These are phyloP conservation scores for Hygrocybe punicea DNA, from an alignment of 768 basidiomycete species.

Conservation along the genomic window DNA sequence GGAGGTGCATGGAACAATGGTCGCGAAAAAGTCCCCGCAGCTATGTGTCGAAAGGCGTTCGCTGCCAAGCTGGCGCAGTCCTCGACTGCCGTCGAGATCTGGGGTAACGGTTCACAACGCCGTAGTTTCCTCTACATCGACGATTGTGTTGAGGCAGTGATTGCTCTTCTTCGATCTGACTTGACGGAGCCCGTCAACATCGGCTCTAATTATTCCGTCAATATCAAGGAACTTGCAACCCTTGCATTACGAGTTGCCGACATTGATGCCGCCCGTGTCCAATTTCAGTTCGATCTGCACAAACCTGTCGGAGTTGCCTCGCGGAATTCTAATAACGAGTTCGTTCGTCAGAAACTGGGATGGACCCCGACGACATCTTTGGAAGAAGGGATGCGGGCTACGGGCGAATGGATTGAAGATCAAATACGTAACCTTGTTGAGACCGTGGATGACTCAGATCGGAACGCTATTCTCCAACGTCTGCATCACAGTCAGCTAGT, in stretches of 20 bases:
- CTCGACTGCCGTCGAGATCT: conserved; percentile 44
- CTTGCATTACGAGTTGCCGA: conserved; percentile 37
- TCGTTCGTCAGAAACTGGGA: conserved; percentile 26
- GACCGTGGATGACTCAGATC: neutral
- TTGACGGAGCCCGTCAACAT: conserved; percentile 44
- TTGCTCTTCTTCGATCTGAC: conserved; percentile 42
- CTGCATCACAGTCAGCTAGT: conserved; percentile 39
- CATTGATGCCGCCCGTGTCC: conserved; percentile 25
- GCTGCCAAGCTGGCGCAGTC: conserved; percentile 25
- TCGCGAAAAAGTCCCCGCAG: conserved; percentile 57
- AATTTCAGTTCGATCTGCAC: conserved; percentile 24
- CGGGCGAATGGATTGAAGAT: conserved; percentile 46
- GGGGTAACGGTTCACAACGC: conserved; percentile 53
- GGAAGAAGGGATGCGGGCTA: conserved; percentile 46
- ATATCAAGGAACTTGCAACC: conserved; percentile 42
- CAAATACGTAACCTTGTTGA: conserved; percentile 27
- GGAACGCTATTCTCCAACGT: conserved; percentile 14
- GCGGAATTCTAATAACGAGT: conserved; percentile 51
- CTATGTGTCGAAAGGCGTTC: conserved; percentile 52
- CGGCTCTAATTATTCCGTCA: conserved; percentile 45
- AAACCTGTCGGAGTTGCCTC: conserved; percentile 48
- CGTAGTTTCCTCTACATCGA: conserved; percentile 56
- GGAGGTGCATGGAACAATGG: conserved; percentile 52
- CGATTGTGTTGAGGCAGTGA: conserved; percentile 51
- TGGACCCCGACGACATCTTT: conserved; percentile 46